A percentile compares a stretch with the other conserved stretches of the same genome.
Conservation (phyloP, 129 eudicot genomes). For the Arctium minus region DNA sequence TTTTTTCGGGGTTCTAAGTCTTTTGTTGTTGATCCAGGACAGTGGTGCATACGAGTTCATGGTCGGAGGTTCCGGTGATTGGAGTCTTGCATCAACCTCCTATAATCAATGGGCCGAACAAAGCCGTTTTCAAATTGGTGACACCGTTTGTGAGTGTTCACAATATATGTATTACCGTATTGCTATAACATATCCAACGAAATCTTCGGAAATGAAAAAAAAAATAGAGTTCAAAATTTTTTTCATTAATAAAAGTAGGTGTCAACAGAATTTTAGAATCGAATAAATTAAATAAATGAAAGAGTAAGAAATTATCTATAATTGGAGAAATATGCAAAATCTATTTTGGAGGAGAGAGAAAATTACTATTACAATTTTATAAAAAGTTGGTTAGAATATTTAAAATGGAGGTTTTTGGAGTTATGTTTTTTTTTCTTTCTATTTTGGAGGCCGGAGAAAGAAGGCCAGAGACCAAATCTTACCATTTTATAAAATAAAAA, state of each 20-base stretch:
- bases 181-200: neutral
- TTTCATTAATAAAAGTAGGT: neutral
- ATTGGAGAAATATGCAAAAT: too few species aligned
- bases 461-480: too few species aligned
- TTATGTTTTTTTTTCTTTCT: too few species aligned
- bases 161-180: neutral
- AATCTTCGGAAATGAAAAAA: neutral
- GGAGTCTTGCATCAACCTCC: conserved; percentile 50
- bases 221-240: neutral
- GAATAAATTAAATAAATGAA: too few species aligned
- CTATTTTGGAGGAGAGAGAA: too few species aligned
- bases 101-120: conserved; percentile 72
- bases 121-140: conserved; percentile 65
- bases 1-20: conserved; percentile 33
- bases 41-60: conserved; percentile 50
- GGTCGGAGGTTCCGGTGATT: conserved; percentile 76
- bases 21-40: conserved; percentile 46
- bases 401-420: too few species aligned
- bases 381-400: too few species aligned
- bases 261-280: too few species aligned
- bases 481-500: neutral
- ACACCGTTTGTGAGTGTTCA: conserved; percentile 49
- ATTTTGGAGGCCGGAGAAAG: too few species aligned
- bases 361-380: too few species aligned
- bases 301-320: too few species aligned